Evolutionary conservation across 2,329 filamentous ascomycete genomes (phyloP).

Genomic region (Pseudogymnoascus sp.): DNA sequence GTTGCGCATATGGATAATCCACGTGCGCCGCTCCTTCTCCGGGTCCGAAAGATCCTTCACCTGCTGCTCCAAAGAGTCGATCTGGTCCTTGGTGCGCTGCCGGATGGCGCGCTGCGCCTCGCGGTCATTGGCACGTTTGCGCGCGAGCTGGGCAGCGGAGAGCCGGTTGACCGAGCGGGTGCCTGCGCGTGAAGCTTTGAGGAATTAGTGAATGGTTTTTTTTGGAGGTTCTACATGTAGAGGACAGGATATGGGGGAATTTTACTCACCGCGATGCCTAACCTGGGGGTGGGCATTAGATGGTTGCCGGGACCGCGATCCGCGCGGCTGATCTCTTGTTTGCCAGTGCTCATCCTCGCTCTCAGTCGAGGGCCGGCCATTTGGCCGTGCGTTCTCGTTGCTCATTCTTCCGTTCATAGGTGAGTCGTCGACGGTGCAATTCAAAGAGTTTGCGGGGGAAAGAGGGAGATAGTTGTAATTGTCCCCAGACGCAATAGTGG

Average conservation of each 20-base stretch:
- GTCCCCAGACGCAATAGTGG: background rate
- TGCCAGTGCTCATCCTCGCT: background rate
- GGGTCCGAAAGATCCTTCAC: slow-evolving; percentile 58
- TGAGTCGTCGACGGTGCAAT: background rate
- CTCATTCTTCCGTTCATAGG: background rate
- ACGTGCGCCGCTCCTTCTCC: background rate
- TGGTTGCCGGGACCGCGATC: background rate
- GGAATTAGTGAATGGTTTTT: background rate
- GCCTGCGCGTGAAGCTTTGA: slow-evolving; percentile 32
- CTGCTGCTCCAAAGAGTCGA: slow-evolving; percentile 67
- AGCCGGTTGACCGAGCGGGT: slow-evolving; percentile 77
- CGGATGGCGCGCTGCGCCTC: slow-evolving; percentile 84
- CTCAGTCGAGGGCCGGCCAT: background rate
- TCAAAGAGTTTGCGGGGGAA: background rate
- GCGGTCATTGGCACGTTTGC: slow-evolving; percentile 85
- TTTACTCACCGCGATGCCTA: background rate
- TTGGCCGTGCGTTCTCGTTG: background rate
- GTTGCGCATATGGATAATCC: background rate
- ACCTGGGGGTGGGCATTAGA: background rate
- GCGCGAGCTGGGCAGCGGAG: slow-evolving; percentile 78
- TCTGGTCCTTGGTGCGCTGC: slow-evolving; percentile 78
- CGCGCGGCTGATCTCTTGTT: background rate
- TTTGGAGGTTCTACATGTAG: background rate
- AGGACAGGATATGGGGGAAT: background rate
- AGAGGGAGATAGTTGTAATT: background rate